These are phyloP conservation scores for Glycine soja DNA, from an alignment of 306 rosid genomes.

Conservation along the genomic window DNA sequence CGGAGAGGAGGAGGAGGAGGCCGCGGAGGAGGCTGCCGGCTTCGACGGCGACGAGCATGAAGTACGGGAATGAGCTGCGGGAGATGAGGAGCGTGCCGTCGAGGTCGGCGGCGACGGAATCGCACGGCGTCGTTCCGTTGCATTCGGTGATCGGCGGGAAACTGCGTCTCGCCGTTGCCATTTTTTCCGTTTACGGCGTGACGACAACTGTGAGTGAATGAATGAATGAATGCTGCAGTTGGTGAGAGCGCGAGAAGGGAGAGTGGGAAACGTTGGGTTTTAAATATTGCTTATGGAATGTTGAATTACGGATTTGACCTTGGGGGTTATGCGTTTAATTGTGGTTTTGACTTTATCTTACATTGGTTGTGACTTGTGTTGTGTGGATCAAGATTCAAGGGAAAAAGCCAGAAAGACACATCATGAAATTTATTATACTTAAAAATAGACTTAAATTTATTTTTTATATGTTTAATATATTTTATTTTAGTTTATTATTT, in stretches of 20 bases:
- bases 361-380: background rate
- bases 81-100: constrained; percentile 88
- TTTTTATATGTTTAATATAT: too few species aligned
- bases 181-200: constrained; percentile 29
- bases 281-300: constrained; percentile 52
- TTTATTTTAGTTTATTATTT: too few species aligned
- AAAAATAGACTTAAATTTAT: too few species aligned
- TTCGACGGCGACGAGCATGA: constrained; percentile 95
- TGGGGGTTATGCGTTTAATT: background rate
- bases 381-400: too few species aligned
- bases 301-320: constrained; percentile 43
- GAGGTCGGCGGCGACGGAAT: constrained; percentile 88
- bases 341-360: background rate
- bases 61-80: constrained; percentile 91
- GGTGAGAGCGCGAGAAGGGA: constrained; percentile 9
- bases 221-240: background rate
- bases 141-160: constrained; percentile 69
- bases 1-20: constrained; percentile 77
- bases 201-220: constrained; percentile 30
- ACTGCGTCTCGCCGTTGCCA: constrained; percentile 55
- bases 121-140: constrained; percentile 44
- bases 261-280: constrained; percentile 43
- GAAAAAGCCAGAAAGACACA: too few species aligned
- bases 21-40: constrained; percentile 97
- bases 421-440: too few species aligned